Evolutionary conservation across 257 asterid species (phyloP).

Genomic region (Solanum arcanum): DNA sequence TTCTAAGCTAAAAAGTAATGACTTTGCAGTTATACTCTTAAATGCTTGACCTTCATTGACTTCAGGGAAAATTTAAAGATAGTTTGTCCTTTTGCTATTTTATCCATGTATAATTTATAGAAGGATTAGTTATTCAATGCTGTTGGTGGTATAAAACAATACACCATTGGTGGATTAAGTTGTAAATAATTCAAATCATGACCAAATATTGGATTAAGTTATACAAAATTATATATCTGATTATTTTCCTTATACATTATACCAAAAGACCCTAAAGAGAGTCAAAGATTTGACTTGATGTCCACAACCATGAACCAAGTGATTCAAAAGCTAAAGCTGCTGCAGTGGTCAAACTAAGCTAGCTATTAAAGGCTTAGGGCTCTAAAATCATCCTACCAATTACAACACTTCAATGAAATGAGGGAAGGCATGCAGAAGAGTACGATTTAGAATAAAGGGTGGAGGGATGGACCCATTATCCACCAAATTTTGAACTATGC

Average conservation of each 20-base stretch:
- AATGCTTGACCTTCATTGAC: neutral
- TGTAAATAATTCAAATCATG: neutral
- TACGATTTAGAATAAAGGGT: no score
- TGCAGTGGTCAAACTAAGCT: no score
- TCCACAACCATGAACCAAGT: no score
- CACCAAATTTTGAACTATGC: no score
- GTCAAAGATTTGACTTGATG: no score
- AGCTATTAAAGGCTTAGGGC: no score
- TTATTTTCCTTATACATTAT: neutral
- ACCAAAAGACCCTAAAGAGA: neutral
- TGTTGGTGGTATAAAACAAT: neutral
- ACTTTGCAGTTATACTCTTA: neutral
- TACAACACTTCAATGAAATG: no score
- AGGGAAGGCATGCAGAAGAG: no score
- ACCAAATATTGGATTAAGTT: neutral
- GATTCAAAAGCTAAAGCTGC: no score
- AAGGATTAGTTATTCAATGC: neutral
- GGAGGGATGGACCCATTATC: no score
- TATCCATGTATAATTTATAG: neutral
- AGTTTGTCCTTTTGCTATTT: neutral
- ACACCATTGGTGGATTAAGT: neutral
- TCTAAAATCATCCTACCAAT: no score
- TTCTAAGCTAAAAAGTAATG: neutral
- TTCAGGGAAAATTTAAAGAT: neutral
- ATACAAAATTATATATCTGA: neutral